Percentiles rank a stretch among this genome's conserved stretches.
These are phyloP conservation scores for Lumnitzera racemosa DNA, from an alignment of 345 rosid species.

Conservation along the genomic window DNA sequence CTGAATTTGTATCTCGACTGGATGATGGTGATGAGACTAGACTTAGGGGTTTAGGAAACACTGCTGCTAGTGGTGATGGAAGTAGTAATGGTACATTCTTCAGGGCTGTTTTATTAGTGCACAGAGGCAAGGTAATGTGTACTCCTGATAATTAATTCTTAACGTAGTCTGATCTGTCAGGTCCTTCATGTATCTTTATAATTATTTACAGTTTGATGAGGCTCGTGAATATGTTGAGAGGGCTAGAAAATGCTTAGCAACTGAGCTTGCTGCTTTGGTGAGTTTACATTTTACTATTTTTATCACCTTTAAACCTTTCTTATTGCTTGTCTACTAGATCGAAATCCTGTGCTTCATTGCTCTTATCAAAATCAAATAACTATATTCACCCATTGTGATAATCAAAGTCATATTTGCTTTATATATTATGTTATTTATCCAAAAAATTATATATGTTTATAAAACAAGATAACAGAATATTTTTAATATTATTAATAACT, in stretches of 20 bases:
- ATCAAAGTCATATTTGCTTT: no score
- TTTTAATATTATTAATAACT: no score
- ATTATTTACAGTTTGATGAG: conserved; percentile 64
- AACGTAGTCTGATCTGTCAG: not conserved
- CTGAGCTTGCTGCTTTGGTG: conserved; percentile 99
- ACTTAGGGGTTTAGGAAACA: conserved; percentile 73
- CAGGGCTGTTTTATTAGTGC: conserved; percentile 90
- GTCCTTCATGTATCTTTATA: conserved; percentile 3
- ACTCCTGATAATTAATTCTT: not conserved
- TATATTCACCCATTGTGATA: no score
- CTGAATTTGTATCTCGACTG: conserved; percentile 86
- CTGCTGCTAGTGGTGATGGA: conserved; percentile 86
- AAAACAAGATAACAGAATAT: no score
- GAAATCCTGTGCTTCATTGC: no score
- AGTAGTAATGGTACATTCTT: conserved; percentile 92
- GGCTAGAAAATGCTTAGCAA: conserved; percentile 93
- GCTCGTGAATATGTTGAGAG: conserved; percentile 93
- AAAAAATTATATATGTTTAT: no score
- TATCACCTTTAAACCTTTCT: not conserved
- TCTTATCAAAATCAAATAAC: no score
- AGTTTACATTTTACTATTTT: conserved; percentile 17
- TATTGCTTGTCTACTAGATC: no score
- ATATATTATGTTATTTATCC: no score
- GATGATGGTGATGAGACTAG: conserved; percentile 96
- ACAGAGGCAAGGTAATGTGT: conserved; percentile 55